Base-by-base conservation (phyloP, 2,329 filamentous ascomycete genomes). In the Monilinia fructigena region DNA sequence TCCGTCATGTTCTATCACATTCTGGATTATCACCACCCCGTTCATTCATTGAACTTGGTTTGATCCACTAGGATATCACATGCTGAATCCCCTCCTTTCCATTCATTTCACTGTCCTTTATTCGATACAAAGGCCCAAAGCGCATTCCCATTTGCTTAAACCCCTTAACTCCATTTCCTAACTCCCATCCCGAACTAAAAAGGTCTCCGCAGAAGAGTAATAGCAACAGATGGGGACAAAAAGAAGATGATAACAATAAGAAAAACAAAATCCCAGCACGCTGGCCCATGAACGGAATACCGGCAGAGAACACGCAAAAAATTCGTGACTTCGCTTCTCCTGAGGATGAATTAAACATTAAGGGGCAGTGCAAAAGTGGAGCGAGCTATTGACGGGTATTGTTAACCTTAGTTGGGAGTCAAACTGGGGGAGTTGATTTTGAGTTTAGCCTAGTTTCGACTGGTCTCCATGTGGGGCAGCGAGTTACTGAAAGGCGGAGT, bases 301-400 rank as follows among this genome's bases (percentile, higher is more conserved):
- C 54, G n/a, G 20, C 35, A 16, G 23, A 20, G 42, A 18, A 7
- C 3, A 12, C n/a, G 45, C n/a, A 48, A 20, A 20, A 8, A 6
- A n/a, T 16, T 56, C 12, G 54, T n/a, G 12, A 40, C 35, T 42
- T 56, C 54, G 54, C n/a, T 42, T 40, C 54, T 18, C 16, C 12
- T 1, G 35, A 26, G 1, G n/a, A 26, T 42, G 38, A 42, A 42
- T n/a, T 28, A 31, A 45, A 16, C 40, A 45, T 58, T 10, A 28
- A 45, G 40, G 54, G 55, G 40, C 55, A 45, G 55, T 58, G 38
- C 10, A 58, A 26, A 45, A 28, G 38, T 28, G 40, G 18, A 45
- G 23, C 5, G 16, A 58, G 40, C 38, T 58, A 31, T 28, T 28
- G 18, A 31, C 5, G 16, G 38, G 55, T 52, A 52, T 20, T 6